Evolutionary conservation across 1,284 basidiomycete species (phyloP).

Genomic region (Cryptococcus depauperatus): DNA sequence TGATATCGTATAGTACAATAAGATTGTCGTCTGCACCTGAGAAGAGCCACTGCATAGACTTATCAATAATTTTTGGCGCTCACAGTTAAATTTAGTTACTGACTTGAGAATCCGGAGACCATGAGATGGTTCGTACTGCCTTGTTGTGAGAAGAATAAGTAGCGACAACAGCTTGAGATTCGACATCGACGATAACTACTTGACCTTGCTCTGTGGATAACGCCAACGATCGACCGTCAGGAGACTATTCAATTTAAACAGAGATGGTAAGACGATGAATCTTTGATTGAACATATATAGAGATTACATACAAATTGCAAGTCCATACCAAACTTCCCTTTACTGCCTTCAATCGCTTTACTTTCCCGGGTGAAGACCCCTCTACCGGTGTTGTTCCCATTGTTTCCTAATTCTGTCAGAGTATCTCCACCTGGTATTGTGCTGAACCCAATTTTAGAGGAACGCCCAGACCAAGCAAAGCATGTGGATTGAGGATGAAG

Average conservation of each 20-base stretch:
- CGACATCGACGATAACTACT: conserved; percentile 69
- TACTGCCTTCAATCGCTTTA: conserved; percentile 54
- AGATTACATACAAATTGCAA: conserved; percentile 60
- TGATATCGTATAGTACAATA: conserved; percentile 75
- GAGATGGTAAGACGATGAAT: not conserved
- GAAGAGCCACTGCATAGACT: conserved; percentile 56
- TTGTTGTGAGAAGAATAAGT: conserved; percentile 78
- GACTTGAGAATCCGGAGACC: conserved; percentile 69
- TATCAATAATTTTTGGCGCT: not conserved
- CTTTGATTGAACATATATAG: not conserved
- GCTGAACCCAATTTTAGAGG: conserved; percentile 55
- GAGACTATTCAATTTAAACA: conserved; percentile 55
- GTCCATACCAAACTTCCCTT: conserved; percentile 72
- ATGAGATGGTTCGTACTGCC: conserved; percentile 69
- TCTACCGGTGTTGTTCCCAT: conserved; percentile 2
- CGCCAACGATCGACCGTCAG: conserved; percentile 68
- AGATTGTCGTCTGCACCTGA: conserved; percentile 82
- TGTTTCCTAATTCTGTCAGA: no score
- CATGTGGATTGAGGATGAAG: conserved; percentile 61
- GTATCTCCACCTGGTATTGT: conserved; percentile 43
- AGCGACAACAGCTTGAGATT: conserved; percentile 54
- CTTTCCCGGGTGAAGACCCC: conserved; percentile 50
- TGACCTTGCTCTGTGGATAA: conserved; percentile 72
- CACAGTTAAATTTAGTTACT: conserved; percentile 6
- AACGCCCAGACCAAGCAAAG: conserved; percentile 69